A percentile compares a stretch with the other conserved stretches of the same genome.
Conservation (phyloP, 1,284 basidiomycete species). For the Golubevia pallescens region DNA sequence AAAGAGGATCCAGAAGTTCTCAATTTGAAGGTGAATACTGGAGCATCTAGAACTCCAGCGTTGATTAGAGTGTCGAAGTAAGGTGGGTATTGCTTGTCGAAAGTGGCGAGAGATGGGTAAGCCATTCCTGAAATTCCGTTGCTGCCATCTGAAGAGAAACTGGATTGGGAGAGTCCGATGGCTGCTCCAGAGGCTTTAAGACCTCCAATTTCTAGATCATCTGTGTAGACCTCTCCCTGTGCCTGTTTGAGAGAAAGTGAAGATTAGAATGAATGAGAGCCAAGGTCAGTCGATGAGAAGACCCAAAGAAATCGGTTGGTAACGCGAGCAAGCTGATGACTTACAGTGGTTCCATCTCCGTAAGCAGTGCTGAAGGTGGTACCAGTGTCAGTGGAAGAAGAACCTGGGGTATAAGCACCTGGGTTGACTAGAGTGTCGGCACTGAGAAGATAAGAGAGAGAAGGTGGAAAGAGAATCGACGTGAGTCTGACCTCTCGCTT, state of each 20-base stretch:
- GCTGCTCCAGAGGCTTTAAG: constrained; percentile 37
- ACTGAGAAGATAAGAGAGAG: not conserved
- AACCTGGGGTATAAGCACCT: constrained; percentile 36
- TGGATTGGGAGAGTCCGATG: constrained; percentile 38
- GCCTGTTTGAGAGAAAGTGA: constrained; percentile 11
- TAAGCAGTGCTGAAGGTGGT: constrained; percentile 43
- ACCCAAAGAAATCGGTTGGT: no score
- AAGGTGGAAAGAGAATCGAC: no score
- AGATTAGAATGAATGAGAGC: no score
- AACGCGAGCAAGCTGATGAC: no score
- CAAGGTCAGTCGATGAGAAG: no score
- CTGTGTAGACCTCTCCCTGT: constrained; percentile 51
- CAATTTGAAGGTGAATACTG: constrained; percentile 42
- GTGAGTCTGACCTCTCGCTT: not conserved
- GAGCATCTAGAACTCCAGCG: constrained; percentile 13
- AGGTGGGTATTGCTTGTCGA: constrained; percentile 37
- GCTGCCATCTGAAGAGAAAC: constrained; percentile 24
- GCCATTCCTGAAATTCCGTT: constrained; percentile 54
- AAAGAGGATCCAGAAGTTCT: constrained; percentile 7
- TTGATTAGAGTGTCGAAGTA: constrained; percentile 28
- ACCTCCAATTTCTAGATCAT: constrained; percentile 43
- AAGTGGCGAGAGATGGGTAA: constrained; percentile 35
- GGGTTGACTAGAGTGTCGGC: constrained; percentile 52
- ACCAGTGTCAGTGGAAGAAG: constrained; percentile 34
- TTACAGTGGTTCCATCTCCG: constrained; percentile 53